Base-by-base conservation (phyloP, 495 filamentous ascomycete genomes). In the Achaetomiella virescens region DNA sequence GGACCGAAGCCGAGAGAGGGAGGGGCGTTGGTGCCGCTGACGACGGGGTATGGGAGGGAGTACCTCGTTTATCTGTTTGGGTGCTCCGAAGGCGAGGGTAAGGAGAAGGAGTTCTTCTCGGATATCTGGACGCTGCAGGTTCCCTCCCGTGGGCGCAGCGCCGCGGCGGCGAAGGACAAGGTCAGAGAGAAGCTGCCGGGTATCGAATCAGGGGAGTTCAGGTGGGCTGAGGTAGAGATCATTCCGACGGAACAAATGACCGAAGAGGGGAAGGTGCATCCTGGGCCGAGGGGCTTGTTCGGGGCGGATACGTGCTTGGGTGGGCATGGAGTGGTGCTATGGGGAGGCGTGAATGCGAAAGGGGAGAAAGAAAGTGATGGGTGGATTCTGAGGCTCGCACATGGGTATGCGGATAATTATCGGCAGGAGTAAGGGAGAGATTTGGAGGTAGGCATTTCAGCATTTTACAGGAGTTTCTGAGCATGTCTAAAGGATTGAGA, bases 31-130 rank as follows among this genome's bases (percentile, higher is more conserved):
- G 57, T 78, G 4, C 75, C 77, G 0, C 48, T 81, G n/a, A 68
- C 59, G 1, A 80, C 77, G 0, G 77, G 78, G 12, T 67, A 75
- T 22, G 80, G 79, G 11, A 67, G 80, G 9, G 61, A 72, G 17
- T 83, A 80, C 58, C 69, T 83, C 7, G 59, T 80, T 0, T 81
- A 79, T 63, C 67, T 81, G 61, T 69, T 82, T 27, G 79, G 79
- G 2, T 56, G 66, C 64, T 47, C 55, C 51, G 38, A 43, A 33
- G 29, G 46, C 9, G 38, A 17, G 35, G 24, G 46, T 12, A 29
- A 11, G 0, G 41, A 31, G 18, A 22, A 50, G 24, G 33, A 48
- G n/a, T 64, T 43, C 12, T 71, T 63, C 60, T 69, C 64, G 48
- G 79, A 80, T 49, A 70, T 77, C 17, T 81, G 75, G 77, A 70